Base-by-base conservation (phyloP, 495 filamentous ascomycete genomes). In the Penicillium taxi region DNA sequence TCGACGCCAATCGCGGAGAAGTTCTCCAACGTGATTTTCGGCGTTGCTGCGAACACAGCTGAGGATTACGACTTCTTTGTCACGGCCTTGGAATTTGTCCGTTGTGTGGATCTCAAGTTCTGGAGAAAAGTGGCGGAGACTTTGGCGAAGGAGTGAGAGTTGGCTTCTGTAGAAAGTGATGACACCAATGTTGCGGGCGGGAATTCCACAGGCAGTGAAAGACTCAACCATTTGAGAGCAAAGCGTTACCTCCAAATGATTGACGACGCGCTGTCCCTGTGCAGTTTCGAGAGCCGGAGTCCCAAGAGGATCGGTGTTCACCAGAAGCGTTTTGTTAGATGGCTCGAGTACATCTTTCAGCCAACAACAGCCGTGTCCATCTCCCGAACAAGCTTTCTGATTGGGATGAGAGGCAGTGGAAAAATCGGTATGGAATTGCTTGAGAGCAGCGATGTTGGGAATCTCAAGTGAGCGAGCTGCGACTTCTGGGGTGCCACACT, bases 161-260 rank as follows among this genome's bases (percentile, higher is more conserved):
- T 98, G 91, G 20, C 84, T 89, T 44, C 90, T 84, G 64, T 98
- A 98, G 56, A 95, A 85, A n/a, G 91, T 94, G 55, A 98, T 94
- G 46, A 96, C 80, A n/a, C 91, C 91, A 32, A 98, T 90, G 27
- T 87, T 80, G 5, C 64, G 66, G 0, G 82, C 74, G 0, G 82
- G 68, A 11, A 95, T 73, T 19, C 91, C 91, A 6, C 73, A 72
- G 0, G 73, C 68, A 31, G 95, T 70, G 2, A 98, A 74, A 0
- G 77, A 64, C 45, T 85, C 75, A 21, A 95, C 86, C 18, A 96
- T 75, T 52, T 93, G 82, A 0, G 72, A 69, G 26, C 80, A 77
- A 22, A 96, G 69, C 4, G 68, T 71, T 0, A 81, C 84, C 61
- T 98, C 91, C 28, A 72, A 70, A 4, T 78, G 70, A 58, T 98